Percentiles rank a stretch among this genome's conserved stretches.
Evolutionary conservation across 176 grass and related monocot species (phyloP).

Genomic region (Carex kokanica): DNA sequence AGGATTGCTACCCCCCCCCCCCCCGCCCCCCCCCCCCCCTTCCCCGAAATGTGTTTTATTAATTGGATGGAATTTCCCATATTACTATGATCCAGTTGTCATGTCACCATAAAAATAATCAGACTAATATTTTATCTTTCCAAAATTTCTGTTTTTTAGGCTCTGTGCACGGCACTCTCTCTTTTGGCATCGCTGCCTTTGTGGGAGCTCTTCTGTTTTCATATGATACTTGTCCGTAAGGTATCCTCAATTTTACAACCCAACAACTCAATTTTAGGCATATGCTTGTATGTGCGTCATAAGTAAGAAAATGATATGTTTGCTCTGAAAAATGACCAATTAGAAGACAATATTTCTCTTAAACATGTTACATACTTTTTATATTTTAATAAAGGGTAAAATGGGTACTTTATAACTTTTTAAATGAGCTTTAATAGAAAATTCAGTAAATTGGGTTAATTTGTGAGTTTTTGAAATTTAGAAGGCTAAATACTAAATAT

Average conservation of each 20-base stretch:
- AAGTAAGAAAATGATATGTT: too few species aligned
- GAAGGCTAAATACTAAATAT: too few species aligned
- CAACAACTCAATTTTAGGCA: background rate
- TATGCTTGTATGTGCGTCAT: too few species aligned
- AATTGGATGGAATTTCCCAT: background rate
- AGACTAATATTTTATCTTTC: constrained; percentile 1
- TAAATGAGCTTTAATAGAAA: too few species aligned
- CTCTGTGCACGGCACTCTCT: constrained; percentile 78
- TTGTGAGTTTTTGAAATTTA: too few species aligned
- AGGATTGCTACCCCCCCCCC: background rate
- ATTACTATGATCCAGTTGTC: background rate
- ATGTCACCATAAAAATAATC: background rate
- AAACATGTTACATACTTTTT: too few species aligned
- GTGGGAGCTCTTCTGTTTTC: constrained; percentile 98
- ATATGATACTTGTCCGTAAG: constrained; percentile 96
- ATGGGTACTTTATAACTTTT: too few species aligned
- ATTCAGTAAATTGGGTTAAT: too few species aligned
- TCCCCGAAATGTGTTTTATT: background rate
- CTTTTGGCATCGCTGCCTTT: constrained; percentile 78
- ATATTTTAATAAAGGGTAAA: too few species aligned
- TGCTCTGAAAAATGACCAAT: too few species aligned
- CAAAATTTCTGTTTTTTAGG: constrained; percentile 43
- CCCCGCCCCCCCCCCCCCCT: background rate
- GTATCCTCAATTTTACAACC: constrained; percentile 24
- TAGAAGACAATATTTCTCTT: too few species aligned